These are phyloP conservation scores for Primulina tabacum DNA, from an alignment of 257 asterid species.

Conservation along the genomic window DNA sequence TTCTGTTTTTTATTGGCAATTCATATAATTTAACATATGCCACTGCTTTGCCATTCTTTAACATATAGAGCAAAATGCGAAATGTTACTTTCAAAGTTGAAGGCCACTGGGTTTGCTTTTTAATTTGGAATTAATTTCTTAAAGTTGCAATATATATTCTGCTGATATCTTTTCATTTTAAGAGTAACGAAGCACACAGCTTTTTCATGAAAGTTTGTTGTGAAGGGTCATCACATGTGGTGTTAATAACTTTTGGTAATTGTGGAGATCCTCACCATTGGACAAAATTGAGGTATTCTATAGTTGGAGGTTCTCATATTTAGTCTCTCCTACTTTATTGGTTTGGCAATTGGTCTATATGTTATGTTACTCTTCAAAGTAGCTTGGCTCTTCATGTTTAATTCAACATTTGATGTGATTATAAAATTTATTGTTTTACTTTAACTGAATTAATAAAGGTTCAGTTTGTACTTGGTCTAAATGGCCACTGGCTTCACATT, in stretches of 20 bases:
- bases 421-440: conserved; percentile 1
- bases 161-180: background rate
- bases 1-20: background rate
- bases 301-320: too few relatives aligned
- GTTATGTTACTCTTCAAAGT: conserved; percentile 2
- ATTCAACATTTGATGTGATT: conserved; percentile 5
- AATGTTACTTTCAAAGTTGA: background rate
- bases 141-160: background rate
- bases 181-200: background rate
- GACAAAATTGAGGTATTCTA: too few relatives aligned
- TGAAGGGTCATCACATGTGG: background rate
- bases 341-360: background rate
- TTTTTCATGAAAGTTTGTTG: background rate
- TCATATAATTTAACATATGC: background rate
- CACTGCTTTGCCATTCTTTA: background rate
- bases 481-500: background rate
- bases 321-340: background rate
- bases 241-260: background rate
- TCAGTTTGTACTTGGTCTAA: conserved; percentile 15
- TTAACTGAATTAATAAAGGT: conserved; percentile 22
- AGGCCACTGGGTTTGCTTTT: background rate
- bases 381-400: background rate
- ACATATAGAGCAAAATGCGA: background rate
- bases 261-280: too few relatives aligned
- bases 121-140: background rate